phyloP scores from a whole-genome alignment of 2,329 filamentous ascomycete species.

The Cladosporium colombiae region DNA sequence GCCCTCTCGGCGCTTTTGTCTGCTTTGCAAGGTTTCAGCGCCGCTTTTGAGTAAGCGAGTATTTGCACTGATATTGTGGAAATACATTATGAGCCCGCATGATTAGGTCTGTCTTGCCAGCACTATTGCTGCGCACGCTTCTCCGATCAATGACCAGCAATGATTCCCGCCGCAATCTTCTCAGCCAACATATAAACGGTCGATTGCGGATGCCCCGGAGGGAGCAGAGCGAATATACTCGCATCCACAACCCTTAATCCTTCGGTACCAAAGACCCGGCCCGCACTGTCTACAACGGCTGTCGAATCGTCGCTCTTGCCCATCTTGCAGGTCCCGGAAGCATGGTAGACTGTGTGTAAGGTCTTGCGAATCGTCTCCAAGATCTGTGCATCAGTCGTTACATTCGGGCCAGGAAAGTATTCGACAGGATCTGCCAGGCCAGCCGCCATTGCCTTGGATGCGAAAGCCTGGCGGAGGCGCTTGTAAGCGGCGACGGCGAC shows the following conservation, averaged over 20 bases:
- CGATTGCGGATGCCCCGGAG: constrained; percentile 31
- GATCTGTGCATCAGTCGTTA: constrained; percentile 21
- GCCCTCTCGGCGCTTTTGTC: too few relatives aligned
- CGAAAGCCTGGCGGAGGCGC: constrained; percentile 33
- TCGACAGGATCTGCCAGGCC: constrained; percentile 24
- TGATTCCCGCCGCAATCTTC: constrained; percentile 4
- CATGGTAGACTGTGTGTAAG: constrained; percentile 21
- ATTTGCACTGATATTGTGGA: too few relatives aligned
- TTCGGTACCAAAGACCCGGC: constrained; percentile 26
- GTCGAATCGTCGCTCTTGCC: constrained; percentile 24
- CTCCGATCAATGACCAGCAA: not conserved
- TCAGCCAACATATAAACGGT: constrained; percentile 22
- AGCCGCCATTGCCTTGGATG: not conserved
- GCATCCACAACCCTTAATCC: constrained; percentile 31
- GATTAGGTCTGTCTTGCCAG: too few relatives aligned
- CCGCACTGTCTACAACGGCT: constrained; percentile 28
- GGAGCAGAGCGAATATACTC: constrained; percentile 26
- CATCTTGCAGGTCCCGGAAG: constrained; percentile 25
- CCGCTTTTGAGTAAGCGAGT: too few relatives aligned
- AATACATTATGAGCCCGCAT: too few relatives aligned
- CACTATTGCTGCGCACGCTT: too few relatives aligned
- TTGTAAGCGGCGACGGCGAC: constrained; percentile 37
- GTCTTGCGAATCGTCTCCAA: constrained; percentile 8
- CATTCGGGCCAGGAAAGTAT: constrained; percentile 30
- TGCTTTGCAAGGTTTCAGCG: too few relatives aligned